Percentiles rank a stretch among this genome's conserved stretches.
Evolutionary conservation across 2,329 filamentous ascomycete species (phyloP).

Genomic region (Monosporascus sp.): DNA sequence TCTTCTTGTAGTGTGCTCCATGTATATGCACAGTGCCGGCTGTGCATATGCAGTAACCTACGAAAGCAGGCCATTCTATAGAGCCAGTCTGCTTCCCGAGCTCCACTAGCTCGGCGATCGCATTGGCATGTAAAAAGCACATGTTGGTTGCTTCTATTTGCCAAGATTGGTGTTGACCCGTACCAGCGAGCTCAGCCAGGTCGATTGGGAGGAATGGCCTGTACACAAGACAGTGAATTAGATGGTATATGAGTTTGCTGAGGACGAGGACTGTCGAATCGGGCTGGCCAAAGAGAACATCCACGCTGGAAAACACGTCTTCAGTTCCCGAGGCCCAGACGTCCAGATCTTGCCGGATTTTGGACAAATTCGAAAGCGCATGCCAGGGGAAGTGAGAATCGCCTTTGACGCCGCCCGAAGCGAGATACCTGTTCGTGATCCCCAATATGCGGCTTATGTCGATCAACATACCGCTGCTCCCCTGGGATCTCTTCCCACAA

Average conservation of each 20-base stretch:
- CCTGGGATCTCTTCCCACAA: slow-evolving; percentile 65
- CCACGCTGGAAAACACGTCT: slow-evolving; percentile 71
- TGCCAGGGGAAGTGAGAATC: slow-evolving; percentile 93
- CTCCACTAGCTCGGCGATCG: slow-evolving; percentile 77
- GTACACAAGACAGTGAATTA: slow-evolving; percentile 83
- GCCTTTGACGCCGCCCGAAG: slow-evolving; percentile 79
- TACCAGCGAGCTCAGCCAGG: slow-evolving; percentile 71
- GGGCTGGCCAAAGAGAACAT: slow-evolving; percentile 68
- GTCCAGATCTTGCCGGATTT: slow-evolving; percentile 79
- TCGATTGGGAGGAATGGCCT: slow-evolving; percentile 83
- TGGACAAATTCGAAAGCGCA: slow-evolving; percentile 76
- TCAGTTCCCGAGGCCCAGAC: slow-evolving; percentile 80
- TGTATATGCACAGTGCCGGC: slow-evolving; percentile 87
- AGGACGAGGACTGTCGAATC: slow-evolving; percentile 76
- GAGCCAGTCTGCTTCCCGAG: slow-evolving; percentile 68
- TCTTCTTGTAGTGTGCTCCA: slow-evolving; percentile 70
- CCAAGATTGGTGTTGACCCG: slow-evolving; percentile 84
- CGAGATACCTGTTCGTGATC: slow-evolving; percentile 77
- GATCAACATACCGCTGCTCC: slow-evolving; percentile 75
- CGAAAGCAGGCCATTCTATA: slow-evolving; percentile 81
- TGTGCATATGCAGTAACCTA: slow-evolving; percentile 81
- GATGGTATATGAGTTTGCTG: slow-evolving; percentile 81
- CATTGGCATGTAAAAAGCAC: slow-evolving; percentile 82
- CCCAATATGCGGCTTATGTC: slow-evolving; percentile 80
- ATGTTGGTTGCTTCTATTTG: slow-evolving; percentile 87